These are phyloP conservation scores for Fusarium neocosmosporiellum DNA, from an alignment of 2,329 filamentous ascomycete species.

Conservation along the genomic window DNA sequence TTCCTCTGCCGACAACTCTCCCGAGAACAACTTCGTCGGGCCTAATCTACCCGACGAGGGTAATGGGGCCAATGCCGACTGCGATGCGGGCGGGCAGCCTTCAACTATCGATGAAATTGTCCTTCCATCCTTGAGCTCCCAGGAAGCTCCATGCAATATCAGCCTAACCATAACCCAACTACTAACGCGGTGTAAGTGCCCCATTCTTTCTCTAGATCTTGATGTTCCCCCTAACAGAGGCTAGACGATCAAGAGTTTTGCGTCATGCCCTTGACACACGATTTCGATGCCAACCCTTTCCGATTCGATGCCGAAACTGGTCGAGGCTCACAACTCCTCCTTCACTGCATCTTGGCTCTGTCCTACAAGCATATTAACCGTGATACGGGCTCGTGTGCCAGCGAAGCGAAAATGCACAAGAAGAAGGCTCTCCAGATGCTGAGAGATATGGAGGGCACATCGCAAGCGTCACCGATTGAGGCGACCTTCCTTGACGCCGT, in stretches of 20 bases:
- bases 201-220: too few species aligned
- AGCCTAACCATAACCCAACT: constrained; percentile 2
- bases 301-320: constrained; percentile 39
- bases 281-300: constrained; percentile 48
- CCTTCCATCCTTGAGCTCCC: neutral
- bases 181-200: constrained; percentile 13
- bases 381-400: constrained; percentile 36
- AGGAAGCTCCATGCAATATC: constrained; percentile 4
- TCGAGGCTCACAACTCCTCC: constrained; percentile 43
- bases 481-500: constrained; percentile 43
- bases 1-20: neutral
- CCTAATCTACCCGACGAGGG: neutral
- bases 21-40: neutral
- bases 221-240: neutral
- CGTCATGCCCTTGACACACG: constrained; percentile 47
- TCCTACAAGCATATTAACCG: constrained; percentile 45
- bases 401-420: constrained; percentile 38
- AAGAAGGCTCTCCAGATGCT: constrained; percentile 43
- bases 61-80: neutral
- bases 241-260: constrained; percentile 51
- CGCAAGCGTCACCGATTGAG: neutral
- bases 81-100: neutral
- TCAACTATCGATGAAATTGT: neutral
- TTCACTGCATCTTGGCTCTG: constrained; percentile 47
- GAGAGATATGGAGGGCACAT: constrained; percentile 10